These are phyloP conservation scores for Ananas comosus DNA, from an alignment of 176 grass and related monocot species.

Conservation along the genomic window DNA sequence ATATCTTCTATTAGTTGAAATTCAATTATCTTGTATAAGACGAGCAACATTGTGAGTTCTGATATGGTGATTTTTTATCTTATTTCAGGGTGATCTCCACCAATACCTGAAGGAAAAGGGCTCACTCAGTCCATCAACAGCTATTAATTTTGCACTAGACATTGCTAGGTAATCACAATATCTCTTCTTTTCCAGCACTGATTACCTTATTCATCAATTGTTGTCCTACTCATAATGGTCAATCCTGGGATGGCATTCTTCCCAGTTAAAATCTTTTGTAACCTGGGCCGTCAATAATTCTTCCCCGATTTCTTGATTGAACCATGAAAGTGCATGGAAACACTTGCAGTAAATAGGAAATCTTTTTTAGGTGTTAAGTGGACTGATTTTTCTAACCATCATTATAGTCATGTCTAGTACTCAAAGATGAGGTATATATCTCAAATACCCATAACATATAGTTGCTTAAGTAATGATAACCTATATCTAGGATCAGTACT, in stretches of 20 bases:
- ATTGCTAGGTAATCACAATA: slow-evolving; percentile 77
- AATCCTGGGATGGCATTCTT: too few relatives aligned
- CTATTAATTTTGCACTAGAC: slow-evolving; percentile 86
- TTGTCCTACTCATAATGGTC: not conserved
- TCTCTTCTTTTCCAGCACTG: slow-evolving; percentile 4
- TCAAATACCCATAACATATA: not conserved
- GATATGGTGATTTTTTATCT: not conserved
- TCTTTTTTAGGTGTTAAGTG: not conserved
- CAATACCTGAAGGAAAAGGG: slow-evolving; percentile 96
- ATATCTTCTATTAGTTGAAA: slow-evolving; percentile 17
- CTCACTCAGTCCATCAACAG: slow-evolving; percentile 44
- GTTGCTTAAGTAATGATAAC: not conserved
- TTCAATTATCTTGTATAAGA: slow-evolving; percentile 4
- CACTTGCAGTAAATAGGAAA: not conserved
- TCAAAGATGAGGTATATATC: not conserved
- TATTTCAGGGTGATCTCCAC: slow-evolving; percentile 88
- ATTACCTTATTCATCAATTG: not conserved
- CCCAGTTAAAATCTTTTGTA: too few relatives aligned
- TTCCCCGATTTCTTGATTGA: not conserved
- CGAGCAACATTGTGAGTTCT: not conserved
- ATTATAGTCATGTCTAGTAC: slow-evolving; percentile 1
- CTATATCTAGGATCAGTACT: not conserved
- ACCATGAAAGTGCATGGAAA: not conserved
- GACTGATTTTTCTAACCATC: not conserved
- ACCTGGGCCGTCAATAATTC: too few relatives aligned